Base-by-base conservation (phyloP, 306 rosid species). In the Ormosia emarginata region DNA sequence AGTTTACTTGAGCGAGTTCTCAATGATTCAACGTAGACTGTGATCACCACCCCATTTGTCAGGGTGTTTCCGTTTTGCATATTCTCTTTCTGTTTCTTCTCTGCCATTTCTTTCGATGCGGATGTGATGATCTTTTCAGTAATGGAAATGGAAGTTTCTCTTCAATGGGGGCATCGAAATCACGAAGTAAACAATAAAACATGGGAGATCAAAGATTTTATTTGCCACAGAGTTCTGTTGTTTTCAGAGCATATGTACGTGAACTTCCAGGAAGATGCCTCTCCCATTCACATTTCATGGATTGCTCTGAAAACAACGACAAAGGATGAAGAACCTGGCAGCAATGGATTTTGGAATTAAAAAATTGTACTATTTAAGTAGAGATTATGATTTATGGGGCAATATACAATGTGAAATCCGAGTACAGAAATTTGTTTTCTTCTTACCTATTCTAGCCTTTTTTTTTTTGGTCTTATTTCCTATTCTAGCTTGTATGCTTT, bases 21-120 rank as follows among this genome's bases (percentile, higher is more conserved):
- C 3, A 82, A 65, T 53, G 91, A 75, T 93, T 93, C 96, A 3
- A 81, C 84, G 17, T 90, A 91, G 44, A 89, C 87, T 50, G 82
- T 91, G 87, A 93, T 91, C 79, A 88, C 78, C 13, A 87, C 93
- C 34, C 79, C 87, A 41, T 86, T 91, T 39, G 67, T 46, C 11
- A 58, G 49, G 12, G 29, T 61, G 32, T n/a, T 72, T 41, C 30
- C 24, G 50, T 18, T 58, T 8, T 73, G 58, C 63, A 32, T 78
- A 1, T 56, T 64, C 43, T 47, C n/a, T 24, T 46, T 49, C 10
- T 85, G 82, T 41, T 55, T 50, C 74, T 72, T 67, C 30, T 72
- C 44, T 58, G 52, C 74, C 53, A 29, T 56, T 74, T 41, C 32
- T 15, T 29, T 12, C 0, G 56, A 24, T 24, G 24, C 24, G 24